Base-by-base conservation (phyloP, 2,329 filamentous ascomycete species). In the Furcasterigmium sp. region DNA sequence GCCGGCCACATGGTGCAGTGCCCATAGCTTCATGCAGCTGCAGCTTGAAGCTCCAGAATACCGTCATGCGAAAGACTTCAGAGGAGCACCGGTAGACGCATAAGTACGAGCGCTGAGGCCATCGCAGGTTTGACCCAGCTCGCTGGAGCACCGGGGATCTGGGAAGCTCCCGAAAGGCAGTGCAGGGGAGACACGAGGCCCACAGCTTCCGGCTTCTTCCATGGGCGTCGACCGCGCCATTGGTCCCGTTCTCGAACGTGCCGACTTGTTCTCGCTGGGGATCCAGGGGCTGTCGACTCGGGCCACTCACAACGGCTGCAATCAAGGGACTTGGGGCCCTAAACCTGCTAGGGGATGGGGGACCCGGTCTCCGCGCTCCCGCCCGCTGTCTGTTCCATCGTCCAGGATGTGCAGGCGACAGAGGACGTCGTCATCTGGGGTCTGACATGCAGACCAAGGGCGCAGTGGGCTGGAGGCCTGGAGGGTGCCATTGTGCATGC, bases 181-280 rank as follows among this genome's bases (percentile, higher is more conserved):
- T 20, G 15, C 40, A 15, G 23, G 14, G 14, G 30, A 41, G 39
- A 20, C 38, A 30, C 26, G 25, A 30, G 15, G 17, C 18, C 38
- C 38, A 30, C 38, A 20, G 26, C 34, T 42, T 37, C 40, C 40
- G 40, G 40, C 40, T 42, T 42, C 40, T 42, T 29, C 40, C 40
- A 36, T 19, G 14, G 28, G 26, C 21, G 9, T 17, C 13, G 20
- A 14, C 30, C 29, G 32, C 32, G 15, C 30, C 30, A 36, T 42
- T 36, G 40, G 40, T 23, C 32, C 28, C 29, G 9, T 11, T 25
- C 21, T 11, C n/a, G 25, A 23, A 30, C 26, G 18, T 40, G 38
- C 38, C 38, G 38, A 25, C 17, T 32, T 30, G 26, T 40, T 40
- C 38, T 40, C 38, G 38, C 38, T 17, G 15, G n/a, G 32, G 32